These are phyloP conservation scores for Oryza longistaminata DNA, from an alignment of 176 grass and related monocot genomes.

Conservation along the genomic window DNA sequence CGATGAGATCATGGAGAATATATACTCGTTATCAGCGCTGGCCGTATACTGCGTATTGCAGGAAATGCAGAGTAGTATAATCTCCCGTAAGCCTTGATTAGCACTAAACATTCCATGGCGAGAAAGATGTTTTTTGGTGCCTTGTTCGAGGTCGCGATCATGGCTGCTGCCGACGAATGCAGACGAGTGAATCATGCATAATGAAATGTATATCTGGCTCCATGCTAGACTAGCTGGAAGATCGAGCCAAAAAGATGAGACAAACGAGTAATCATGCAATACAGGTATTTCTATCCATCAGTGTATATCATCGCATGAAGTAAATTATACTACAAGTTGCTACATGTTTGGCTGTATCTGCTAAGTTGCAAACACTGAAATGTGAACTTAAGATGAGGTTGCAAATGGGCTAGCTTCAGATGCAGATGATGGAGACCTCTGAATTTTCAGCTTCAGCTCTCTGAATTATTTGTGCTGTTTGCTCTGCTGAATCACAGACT, in stretches of 20 bases:
- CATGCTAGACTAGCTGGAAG: neutral
- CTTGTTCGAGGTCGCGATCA: conserved; percentile 25
- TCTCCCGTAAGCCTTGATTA: neutral
- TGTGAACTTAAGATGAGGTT: neutral
- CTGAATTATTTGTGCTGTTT: neutral
- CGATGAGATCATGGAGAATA: conserved; percentile 38
- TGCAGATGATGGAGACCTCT: neutral
- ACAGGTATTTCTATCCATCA: neutral
- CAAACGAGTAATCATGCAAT: neutral
- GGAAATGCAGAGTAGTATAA: conserved; percentile 5
- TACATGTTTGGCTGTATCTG: neutral
- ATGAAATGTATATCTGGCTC: neutral
- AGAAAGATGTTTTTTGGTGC: conserved; percentile 43
- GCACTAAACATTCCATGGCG: conserved; percentile 9
- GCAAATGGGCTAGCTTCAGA: neutral
- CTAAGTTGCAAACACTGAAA: neutral
- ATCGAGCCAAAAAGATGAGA: neutral
- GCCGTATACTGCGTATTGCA: conserved; percentile 21
- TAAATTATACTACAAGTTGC: neutral
- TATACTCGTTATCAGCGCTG: conserved; percentile 1
- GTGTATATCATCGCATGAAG: neutral
- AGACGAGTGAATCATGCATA: neutral
- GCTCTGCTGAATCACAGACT: neutral
- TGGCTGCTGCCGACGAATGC: conserved; percentile 23
- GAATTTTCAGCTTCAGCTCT: neutral